Conservation (phyloP, 352 stramenopile genomes). For the Thraustochytrium sp. region DNA sequence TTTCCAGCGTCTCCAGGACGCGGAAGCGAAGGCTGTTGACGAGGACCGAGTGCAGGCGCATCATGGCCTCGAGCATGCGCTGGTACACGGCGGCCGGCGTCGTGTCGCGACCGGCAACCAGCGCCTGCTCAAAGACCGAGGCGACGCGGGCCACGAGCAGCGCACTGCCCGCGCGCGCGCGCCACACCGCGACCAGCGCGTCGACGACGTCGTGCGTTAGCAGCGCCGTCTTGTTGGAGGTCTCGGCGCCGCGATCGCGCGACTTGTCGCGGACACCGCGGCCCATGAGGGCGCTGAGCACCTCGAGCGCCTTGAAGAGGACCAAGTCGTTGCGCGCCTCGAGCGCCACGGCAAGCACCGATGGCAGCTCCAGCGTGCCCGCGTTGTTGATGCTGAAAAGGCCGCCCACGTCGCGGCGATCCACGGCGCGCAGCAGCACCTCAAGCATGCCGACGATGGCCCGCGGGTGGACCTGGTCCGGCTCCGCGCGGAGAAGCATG, state of each 20-base stretch:
- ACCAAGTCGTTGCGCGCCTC: neutral
- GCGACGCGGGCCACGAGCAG: neutral
- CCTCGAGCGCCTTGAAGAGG: neutral
- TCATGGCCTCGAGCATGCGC: neutral
- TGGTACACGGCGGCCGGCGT: neutral
- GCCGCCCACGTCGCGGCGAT: neutral
- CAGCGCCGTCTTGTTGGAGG: slow-evolving; percentile 22
- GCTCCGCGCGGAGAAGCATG: neutral
- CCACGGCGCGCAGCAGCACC: slow-evolving; percentile 1
- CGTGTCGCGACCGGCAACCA: slow-evolving; percentile 37
- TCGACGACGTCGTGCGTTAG: neutral
- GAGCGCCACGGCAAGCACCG: neutral
- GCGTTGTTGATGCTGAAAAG: neutral
- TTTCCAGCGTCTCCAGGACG: neutral
- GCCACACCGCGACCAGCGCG: neutral
- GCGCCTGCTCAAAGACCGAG: neutral
- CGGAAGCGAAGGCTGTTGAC: neutral
- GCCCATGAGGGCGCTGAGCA: slow-evolving; percentile 7
- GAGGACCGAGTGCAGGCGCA: neutral
- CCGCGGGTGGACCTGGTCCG: neutral
- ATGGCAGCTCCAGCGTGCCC: slow-evolving; percentile 23
- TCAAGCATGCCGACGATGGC: neutral
- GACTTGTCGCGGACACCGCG: neutral
- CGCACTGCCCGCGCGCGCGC: neutral
- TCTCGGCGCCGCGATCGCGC: slow-evolving; percentile 12